Evolutionary conservation across 1,139 yeast species (phyloP), one percentile per base, ranked within the genome.

Genomic region (Suhomyces atakaporum): DNA sequence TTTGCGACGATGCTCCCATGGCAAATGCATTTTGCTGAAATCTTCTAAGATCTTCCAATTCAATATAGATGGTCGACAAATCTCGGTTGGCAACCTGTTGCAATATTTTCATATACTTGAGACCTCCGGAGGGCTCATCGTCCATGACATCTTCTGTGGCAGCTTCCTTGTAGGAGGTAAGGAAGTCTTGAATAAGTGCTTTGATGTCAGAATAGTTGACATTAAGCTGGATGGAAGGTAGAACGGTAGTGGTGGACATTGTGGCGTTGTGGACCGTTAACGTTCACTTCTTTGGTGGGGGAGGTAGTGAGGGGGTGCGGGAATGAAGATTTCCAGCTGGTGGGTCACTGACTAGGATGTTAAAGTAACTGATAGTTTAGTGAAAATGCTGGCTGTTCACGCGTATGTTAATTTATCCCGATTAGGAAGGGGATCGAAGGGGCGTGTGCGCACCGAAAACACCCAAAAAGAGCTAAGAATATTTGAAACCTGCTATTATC

Each of bases 81-180:
- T 89, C 89, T 52, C 98, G 77, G 60, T 94, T 88, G 40, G 97
- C 90, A 19, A 94, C 74, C 47, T 78, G 68, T 56, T 88, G 96
- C 35, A 92, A 67, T n/a, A 84, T 47, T 27, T 67, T 70, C 80
- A 84, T 67, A 61, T 92, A 92, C 59, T 92, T 92, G 21, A 86
- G 81, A 19, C 86, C 87, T 23, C 50, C 49, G 31, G 50, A 51
- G 20, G 46, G 40, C 10, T 46, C 61, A 31, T 54, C 60, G 29
- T 47, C 45, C 29, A 46, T 37, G 15, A 49, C 36, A 13, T 51
- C 44, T 11, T 46, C 47, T 2, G 46, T 44, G 22, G 58, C 53
- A 16, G 58, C 54, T 7, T 77, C 65, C 50, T 82, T 83, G 65
- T 67, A 84, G 48, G 81, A 79, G 15, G 71, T 63, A 35, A 84